Base-by-base conservation (phyloP, 108 stramenopile species). In the Mediolabrus comicus region DNA sequence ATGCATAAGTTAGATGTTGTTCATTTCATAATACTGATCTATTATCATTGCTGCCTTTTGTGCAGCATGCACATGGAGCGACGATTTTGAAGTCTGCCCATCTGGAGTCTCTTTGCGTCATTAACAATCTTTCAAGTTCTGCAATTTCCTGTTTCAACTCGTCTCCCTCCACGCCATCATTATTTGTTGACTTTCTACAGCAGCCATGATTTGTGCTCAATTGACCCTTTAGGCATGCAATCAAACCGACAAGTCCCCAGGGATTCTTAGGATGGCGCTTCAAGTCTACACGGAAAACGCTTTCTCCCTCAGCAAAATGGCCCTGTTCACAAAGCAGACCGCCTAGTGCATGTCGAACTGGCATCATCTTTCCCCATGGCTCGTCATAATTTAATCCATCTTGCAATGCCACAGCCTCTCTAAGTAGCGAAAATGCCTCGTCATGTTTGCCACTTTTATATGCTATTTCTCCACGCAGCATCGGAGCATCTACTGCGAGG, bases 361-460 rank as follows among this genome's bases (percentile, higher is more conserved):
- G 94, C 69, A 88, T 86, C 94, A 95, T 95, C 46, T 89, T 90
- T n/a, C 94, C 94, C 94, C 94, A 95, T 12, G 94, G 94, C 58
- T 95, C 94, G 67, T 95, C 86, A 64, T 83, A 95, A 36, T 86
- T 79, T 69, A 95, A 74, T 33, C 81, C 80, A 74, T 95, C 94
- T 62, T 95, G 91, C 58, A 89, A 62, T 2, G 72, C 51, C 7
- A 95, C 91, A 11, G 91, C 88, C 32, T 75, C 71, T 32, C 90
- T 74, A 9, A 95, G 73, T 43, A 87, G 62, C 2, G 75, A 51
- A 69, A 92, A 95, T 10, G 91, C 89, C n/a, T 86, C 82, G 33
- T 87, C 86, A 43, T 87, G 75, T 13, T 72, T 75, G 7, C 87
- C 86, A 65, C 87, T 88, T 3, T 66, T 63, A 59, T 92, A 95